Evolutionary conservation across 1,284 basidiomycete genomes (phyloP).

Genomic region (Ustilago sp.): DNA sequence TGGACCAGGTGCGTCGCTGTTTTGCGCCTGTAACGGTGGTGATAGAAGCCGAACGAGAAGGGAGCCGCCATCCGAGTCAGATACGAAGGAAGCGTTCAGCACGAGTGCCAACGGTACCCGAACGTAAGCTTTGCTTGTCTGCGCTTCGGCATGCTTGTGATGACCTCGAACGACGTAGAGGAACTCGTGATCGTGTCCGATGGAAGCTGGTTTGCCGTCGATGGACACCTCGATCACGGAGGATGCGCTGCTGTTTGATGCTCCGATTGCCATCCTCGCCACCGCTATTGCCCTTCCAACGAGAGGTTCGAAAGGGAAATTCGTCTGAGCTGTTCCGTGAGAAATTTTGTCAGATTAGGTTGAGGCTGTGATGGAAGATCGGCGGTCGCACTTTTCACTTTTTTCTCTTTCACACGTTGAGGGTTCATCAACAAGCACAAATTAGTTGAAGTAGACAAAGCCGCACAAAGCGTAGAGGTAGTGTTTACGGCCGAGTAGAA

Average conservation of each 20-base stretch:
- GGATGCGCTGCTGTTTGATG: neutral
- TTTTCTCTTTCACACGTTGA: no score
- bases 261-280: constrained; percentile 13
- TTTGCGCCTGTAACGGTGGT: constrained; percentile 37
- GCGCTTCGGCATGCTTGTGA: constrained; percentile 12
- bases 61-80: constrained; percentile 63
- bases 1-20: constrained; percentile 8
- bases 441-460: no score
- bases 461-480: no score
- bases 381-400: neutral
- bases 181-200: constrained; percentile 56
- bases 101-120: constrained; percentile 54
- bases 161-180: constrained; percentile 53
- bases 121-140: constrained; percentile 36
- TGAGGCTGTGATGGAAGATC: constrained; percentile 1
- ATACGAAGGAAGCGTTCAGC: constrained; percentile 59
- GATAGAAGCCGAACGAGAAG: constrained; percentile 59
- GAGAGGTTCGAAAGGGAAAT: neutral
- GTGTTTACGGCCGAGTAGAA: no score
- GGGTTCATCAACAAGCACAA: no score
- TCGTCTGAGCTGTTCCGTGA: neutral
- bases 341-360: neutral
- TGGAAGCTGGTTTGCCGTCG: constrained; percentile 56
- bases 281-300: neutral
- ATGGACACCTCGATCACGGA: constrained; percentile 50